Base-by-base conservation (phyloP, 1,284 basidiomycete species). In the Lentinula novae-zelandiae region DNA sequence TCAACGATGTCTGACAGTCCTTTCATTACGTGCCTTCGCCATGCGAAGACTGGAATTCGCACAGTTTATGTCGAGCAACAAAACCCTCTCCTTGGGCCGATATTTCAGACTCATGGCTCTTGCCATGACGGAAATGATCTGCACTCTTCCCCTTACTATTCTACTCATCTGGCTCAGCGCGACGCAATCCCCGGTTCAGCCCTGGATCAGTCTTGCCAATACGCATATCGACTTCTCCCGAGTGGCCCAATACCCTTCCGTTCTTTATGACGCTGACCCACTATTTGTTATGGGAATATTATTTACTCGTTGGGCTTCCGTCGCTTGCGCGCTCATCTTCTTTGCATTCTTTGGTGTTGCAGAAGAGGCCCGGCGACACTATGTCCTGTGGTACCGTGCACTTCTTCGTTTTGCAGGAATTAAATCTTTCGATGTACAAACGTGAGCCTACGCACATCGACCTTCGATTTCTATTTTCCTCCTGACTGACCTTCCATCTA, bases 271-370 rank as follows among this genome's bases (percentile, higher is more conserved):
- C n/a, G 38, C 13, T 2, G 56, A 58, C 22, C 52, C 44, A 7
- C 0, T 50, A 0, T 3, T 42, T 0, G 62, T 63, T 0, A 57
- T 62, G 10, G 55, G 66, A 0, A 9, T 79, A 2, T 77, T 83
- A 65, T 44, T 76, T 17, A 71, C 66, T 5, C 75, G 82, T 17
- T 86, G 80, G 77, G 38, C 75, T 3, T 12, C 72, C 31, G 61
- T 80, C 22, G 10, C 78, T 9, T 80, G 78, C 57, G 80, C 80
- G 0, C 63, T 82, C 62, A 27, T 86, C 44, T 89, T 89, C 76
- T 87, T 89, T 69, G 73, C 67, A 1, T 85, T 87, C 73, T 88
- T 90, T 67, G 87, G 88, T 0, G 82, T 89, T 50, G 85, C 85
- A 0, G 82, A 84, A 58, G 88, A 90, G 74, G 85, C 86, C 40